Percentiles rank a stretch among this genome's conserved stretches.
These are phyloP conservation scores for Aspergillus candidus DNA, from an alignment of 2,329 filamentous ascomycete species.

Conservation along the genomic window DNA sequence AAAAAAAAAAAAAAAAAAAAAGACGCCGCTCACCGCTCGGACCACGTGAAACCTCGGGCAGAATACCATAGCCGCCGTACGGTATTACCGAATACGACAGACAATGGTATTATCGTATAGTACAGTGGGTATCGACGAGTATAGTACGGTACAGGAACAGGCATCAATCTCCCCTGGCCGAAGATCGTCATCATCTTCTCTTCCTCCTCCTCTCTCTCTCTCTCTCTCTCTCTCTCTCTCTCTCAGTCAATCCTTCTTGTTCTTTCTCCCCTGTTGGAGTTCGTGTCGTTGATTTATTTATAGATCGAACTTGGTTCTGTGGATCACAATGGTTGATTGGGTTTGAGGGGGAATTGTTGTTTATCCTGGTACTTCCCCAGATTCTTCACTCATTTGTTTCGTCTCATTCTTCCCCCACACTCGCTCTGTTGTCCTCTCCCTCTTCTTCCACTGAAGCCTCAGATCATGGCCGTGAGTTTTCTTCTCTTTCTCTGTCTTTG, in stretches of 20 bases:
- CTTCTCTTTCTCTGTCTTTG: neutral
- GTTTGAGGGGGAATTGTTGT: neutral
- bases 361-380: slow-evolving; percentile 2
- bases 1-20: slow-evolving; percentile 9
- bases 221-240: slow-evolving; percentile 9
- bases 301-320: slow-evolving; percentile 20
- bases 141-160: slow-evolving; percentile 1
- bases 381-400: neutral
- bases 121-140: neutral
- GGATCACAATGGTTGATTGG: no score
- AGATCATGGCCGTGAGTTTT: slow-evolving; percentile 20
- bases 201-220: slow-evolving; percentile 12
- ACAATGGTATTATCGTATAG: neutral
- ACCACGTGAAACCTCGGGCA: slow-evolving; percentile 25
- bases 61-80: slow-evolving; percentile 19
- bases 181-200: slow-evolving; percentile 16
- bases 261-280: no score
- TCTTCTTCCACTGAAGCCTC: slow-evolving; percentile 10
- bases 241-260: no score
- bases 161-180: slow-evolving; percentile 18
- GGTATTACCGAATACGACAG: slow-evolving; percentile 6
- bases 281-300: no score
- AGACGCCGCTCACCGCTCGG: slow-evolving; percentile 14
- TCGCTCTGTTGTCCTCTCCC: slow-evolving; percentile 1
- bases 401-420: no score